These are phyloP conservation scores for Cardamine occulta DNA, from an alignment of 345 rosid genomes.

Conservation along the genomic window DNA sequence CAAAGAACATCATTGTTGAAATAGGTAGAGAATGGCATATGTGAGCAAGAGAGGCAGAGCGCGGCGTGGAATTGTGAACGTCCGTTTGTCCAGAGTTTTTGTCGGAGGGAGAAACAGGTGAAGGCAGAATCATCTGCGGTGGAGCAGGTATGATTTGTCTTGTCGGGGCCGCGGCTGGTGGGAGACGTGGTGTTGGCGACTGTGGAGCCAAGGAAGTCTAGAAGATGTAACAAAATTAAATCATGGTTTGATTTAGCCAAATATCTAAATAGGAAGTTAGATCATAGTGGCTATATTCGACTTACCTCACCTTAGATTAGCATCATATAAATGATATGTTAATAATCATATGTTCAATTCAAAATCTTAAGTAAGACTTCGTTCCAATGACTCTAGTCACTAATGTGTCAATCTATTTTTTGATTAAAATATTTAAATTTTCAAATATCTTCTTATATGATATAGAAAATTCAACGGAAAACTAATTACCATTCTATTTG, in stretches of 20 bases:
- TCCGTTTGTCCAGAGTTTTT: slow-evolving; percentile 42
- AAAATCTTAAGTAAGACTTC: background rate
- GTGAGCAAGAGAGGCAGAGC: slow-evolving; percentile 41
- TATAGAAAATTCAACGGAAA: background rate
- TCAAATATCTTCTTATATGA: background rate
- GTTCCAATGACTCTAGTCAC: slow-evolving; percentile 6
- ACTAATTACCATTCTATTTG: background rate
- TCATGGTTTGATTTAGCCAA: slow-evolving; percentile 3
- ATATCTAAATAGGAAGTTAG: background rate
- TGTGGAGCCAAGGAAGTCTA: slow-evolving; percentile 32
- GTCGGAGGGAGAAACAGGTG: slow-evolving; percentile 41
- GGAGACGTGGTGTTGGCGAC: slow-evolving; percentile 30
- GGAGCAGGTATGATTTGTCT: slow-evolving; percentile 43
- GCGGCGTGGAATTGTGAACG: slow-evolving; percentile 43
- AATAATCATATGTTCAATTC: background rate
- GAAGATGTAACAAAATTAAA: slow-evolving; percentile 2
- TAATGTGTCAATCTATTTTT: background rate
- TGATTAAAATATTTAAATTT: background rate
- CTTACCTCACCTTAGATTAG: background rate
- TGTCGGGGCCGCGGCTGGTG: slow-evolving; percentile 40
- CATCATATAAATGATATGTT: background rate
- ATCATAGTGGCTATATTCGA: background rate
- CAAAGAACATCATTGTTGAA: slow-evolving; percentile 31
- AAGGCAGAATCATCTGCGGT: slow-evolving; percentile 41
- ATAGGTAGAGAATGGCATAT: slow-evolving; percentile 30